Base-by-base conservation (phyloP, 768 basidiomycete species). In the Suillus brevipes region DNA sequence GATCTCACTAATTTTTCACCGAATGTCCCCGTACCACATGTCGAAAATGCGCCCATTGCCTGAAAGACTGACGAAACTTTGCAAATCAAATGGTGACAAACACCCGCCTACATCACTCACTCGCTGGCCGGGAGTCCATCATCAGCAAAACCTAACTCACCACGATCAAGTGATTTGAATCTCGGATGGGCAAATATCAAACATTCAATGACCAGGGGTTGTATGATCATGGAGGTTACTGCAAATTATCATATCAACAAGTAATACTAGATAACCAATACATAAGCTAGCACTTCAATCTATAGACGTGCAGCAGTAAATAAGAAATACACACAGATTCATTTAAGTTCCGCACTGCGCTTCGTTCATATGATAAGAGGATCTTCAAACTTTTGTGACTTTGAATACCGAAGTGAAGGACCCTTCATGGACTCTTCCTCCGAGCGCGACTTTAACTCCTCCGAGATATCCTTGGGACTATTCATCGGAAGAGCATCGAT, bases 321-420 rank as follows among this genome's bases (percentile, higher is more conserved):
- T 6, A 50, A 50, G 6, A 23, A 25, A 50, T 25, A 61, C 12
- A 28, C 58, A 36, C 13, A 18, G 4, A 61, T 50, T 61, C 7
- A 52, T 52, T 18, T 14, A 34, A 60, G 7, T 28, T 2, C 3
- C 23, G 37, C 23, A n/a, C 23, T 28, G 9, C 5, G 12, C 45
- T 49, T 8, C 37, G 6, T 59, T 61, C 25, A 61, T 61, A 61
- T 61, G 31, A 61, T 61, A 25, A 61, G 52, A 36, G 60, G 5
- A 28, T 61, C 60, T 6, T 61, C 53, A 13, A 8, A 38, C 25
- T 23, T 59, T 20, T 38, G 34, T 10, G 20, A 61, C 6, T 6
- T 38, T 18, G 34, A 34, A 56, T n/a, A 14, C 12, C 40, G 6
- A 49, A n/a, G 31, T 1, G 60, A 25, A 34, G 14, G 28, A 53